A percentile compares a stretch with the other conserved stretches of the same genome.
Conservation (phyloP, 768 basidiomycete genomes). For the Russula sp. region DNA sequence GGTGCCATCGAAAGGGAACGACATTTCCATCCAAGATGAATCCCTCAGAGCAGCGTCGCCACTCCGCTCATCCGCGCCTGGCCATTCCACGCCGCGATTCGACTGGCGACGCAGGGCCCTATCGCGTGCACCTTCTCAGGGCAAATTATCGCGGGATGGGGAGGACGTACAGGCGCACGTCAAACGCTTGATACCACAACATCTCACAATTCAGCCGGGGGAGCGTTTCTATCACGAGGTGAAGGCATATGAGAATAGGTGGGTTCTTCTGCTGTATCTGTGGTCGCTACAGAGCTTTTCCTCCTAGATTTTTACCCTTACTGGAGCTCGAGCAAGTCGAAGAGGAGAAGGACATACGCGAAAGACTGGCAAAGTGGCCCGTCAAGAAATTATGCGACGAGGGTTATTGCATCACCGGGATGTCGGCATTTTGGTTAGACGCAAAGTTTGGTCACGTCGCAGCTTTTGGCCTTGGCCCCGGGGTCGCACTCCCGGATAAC, state of each 20-base stretch:
- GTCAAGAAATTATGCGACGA: slow-evolving; percentile 51
- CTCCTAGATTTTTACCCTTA: slow-evolving; percentile 40
- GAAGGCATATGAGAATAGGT: slow-evolving; percentile 50
- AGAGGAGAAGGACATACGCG: slow-evolving; percentile 48
- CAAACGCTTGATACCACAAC: slow-evolving; percentile 35
- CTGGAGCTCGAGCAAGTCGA: slow-evolving; percentile 56
- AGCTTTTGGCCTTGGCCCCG: slow-evolving; percentile 56
- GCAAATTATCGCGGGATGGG: slow-evolving; percentile 10
- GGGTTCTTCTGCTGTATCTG: slow-evolving; percentile 16
- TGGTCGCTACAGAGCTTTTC: not conserved
- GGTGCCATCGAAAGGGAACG: not conserved
- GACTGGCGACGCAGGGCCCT: slow-evolving; percentile 55
- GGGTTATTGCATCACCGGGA: slow-evolving; percentile 62
- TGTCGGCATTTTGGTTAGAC: slow-evolving; percentile 63
- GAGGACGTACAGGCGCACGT: slow-evolving; percentile 25
- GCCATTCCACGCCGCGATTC: slow-evolving; percentile 33
- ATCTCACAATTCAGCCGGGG: slow-evolving; percentile 28
- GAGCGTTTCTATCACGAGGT: slow-evolving; percentile 45
- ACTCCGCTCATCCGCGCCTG: not conserved
- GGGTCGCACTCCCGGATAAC: slow-evolving; percentile 53
- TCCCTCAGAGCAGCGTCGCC: slow-evolving; percentile 9
- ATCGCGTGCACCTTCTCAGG: slow-evolving; percentile 31
- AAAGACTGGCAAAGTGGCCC: slow-evolving; percentile 65
- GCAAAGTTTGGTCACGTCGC: slow-evolving; percentile 60
- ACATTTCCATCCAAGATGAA: not conserved